Evolutionary conservation across 2,329 filamentous ascomycete species (phyloP).

Genomic region (Hypoxylon sp.): DNA sequence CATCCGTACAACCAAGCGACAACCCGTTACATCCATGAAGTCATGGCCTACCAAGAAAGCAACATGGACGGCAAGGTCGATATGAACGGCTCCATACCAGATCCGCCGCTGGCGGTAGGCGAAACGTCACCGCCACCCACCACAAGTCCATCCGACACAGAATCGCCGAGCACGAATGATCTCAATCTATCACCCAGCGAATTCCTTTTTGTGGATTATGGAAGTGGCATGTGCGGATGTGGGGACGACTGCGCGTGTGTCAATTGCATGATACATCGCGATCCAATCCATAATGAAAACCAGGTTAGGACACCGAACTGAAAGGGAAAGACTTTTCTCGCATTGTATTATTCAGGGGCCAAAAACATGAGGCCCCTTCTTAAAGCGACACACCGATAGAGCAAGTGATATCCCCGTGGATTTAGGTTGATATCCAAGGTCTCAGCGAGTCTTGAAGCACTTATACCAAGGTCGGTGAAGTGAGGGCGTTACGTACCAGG

Average conservation of each 20-base stretch:
- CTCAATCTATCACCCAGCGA: slow-evolving; percentile 51
- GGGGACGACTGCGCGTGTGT: slow-evolving; percentile 68
- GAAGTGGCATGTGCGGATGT: slow-evolving; percentile 62
- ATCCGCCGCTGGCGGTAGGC: slow-evolving; percentile 56
- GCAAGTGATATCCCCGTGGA: slow-evolving; percentile 23
- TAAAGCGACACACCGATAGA: slow-evolving; percentile 14
- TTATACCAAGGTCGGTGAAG: slow-evolving; percentile 12
- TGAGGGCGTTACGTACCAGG: slow-evolving; percentile 10
- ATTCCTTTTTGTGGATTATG: slow-evolving; percentile 68
- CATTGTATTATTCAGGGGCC: slow-evolving; percentile 5
- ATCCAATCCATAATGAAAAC: slow-evolving; percentile 51
- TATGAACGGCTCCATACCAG: slow-evolving; percentile 10
- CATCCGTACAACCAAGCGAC: slow-evolving; percentile 74
- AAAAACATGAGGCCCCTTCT: slow-evolving; percentile 1
- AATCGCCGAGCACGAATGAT: slow-evolving; percentile 24
- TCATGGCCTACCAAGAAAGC: slow-evolving; percentile 28
- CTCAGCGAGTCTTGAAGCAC: slow-evolving; percentile 3
- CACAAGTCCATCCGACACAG: slow-evolving; percentile 53
- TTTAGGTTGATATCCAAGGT: slow-evolving; percentile 3
- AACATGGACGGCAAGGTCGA: slow-evolving; percentile 51
- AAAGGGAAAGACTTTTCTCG: not conserved
- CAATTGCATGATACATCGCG: slow-evolving; percentile 62
- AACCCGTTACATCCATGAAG: slow-evolving; percentile 50
- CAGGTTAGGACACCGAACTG: slow-evolving; percentile 17
- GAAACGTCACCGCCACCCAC: slow-evolving; percentile 58